Evolutionary conservation across 768 basidiomycete species (phyloP), one percentile per base, ranked within the genome.

Genomic region (Suillus paluster): DNA sequence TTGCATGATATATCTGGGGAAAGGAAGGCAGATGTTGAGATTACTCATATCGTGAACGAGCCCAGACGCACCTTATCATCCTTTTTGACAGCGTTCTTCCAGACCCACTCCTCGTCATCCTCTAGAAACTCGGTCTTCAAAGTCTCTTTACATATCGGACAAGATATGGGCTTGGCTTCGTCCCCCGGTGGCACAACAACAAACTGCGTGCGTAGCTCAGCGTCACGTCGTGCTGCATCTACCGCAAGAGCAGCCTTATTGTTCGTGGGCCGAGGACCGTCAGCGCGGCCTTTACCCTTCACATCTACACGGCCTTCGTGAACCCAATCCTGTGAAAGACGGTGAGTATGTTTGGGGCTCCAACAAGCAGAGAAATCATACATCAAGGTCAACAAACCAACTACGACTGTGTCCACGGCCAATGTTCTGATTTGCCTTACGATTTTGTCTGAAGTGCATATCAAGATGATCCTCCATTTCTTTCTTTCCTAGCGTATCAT

Each of bases 101-200:
- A 99, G 14, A 97, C 91, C 96, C 96, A 99, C 63, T 97, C 97
- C 78, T 98, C 97, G 63, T 96, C 95, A 53, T 97, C 96, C 72
- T 98, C 95, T 60, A 89, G 76, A 73, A 92, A 99, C 79, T 97
- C 97, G 66, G 89, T 86, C 80, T 94, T 92, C 75, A 98, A 83
- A 60, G 75, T 76, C 76, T 99, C 97, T 81, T 97, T 97, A 86
- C 97, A 99, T 67, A 99, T 92, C 27, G 95, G 95, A 81, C 97
- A 99, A 64, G 90, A 86, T 68, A 94, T 78, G 27, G 84, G 79
- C 70, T 89, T 90, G 59, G 93, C 91, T 72, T 95, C 94, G 77
- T 92, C 90, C 66, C 91, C 92, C 42, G 89, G 83, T n/a, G 95
- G 95, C 42, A 97, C 92, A 68, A 93, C 86, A 67, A 99, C 91